Percentiles rank a stretch among this genome's conserved stretches.
These are phyloP conservation scores for Kwoniella heveanensis DNA, from an alignment of 768 basidiomycete species.

Conservation along the genomic window DNA sequence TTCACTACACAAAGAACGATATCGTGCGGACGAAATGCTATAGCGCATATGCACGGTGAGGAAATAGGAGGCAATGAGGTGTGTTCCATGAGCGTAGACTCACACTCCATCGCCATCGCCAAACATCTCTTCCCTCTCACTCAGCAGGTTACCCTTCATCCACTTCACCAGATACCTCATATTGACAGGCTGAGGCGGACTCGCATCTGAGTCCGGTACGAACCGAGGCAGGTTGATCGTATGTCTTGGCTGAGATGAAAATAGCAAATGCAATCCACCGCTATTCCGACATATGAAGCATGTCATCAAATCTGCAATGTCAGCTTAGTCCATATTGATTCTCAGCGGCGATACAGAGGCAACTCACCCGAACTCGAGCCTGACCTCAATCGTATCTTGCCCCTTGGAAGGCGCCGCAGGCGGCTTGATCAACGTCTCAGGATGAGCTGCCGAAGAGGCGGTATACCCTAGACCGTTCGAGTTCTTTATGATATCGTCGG, in stretches of 20 bases:
- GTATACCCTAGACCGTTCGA: conserved; percentile 26
- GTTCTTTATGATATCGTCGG: conserved; percentile 17
- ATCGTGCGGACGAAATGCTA: no score
- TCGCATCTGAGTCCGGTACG: conserved; percentile 12
- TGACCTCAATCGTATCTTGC: conserved; percentile 48
- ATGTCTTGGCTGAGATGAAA: conserved; percentile 51
- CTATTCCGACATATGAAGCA: conserved; percentile 26
- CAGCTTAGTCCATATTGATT: neutral
- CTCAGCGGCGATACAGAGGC: no score
- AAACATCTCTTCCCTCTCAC: conserved; percentile 85
- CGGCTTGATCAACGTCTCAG: conserved; percentile 21
- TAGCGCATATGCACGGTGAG: no score
- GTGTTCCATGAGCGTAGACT: no score
- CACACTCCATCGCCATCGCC: conserved; percentile 84
- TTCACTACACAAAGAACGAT: conserved; percentile 1
- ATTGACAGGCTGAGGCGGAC: conserved; percentile 59
- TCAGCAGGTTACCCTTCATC: conserved; percentile 74
- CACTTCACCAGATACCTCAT: conserved; percentile 76
- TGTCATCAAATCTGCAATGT: neutral
- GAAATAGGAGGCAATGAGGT: no score
- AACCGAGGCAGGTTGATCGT: conserved; percentile 38
- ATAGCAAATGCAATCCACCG: conserved; percentile 53
- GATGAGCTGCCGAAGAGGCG: conserved; percentile 17
- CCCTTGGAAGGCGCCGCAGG: conserved; percentile 4
- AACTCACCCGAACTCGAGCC: conserved; percentile 54